Percentiles rank a stretch among this genome's conserved stretches.
phyloP scores from a whole-genome alignment of 2,329 filamentous ascomycete species.

The Clarireedia monteithiana region DNA sequence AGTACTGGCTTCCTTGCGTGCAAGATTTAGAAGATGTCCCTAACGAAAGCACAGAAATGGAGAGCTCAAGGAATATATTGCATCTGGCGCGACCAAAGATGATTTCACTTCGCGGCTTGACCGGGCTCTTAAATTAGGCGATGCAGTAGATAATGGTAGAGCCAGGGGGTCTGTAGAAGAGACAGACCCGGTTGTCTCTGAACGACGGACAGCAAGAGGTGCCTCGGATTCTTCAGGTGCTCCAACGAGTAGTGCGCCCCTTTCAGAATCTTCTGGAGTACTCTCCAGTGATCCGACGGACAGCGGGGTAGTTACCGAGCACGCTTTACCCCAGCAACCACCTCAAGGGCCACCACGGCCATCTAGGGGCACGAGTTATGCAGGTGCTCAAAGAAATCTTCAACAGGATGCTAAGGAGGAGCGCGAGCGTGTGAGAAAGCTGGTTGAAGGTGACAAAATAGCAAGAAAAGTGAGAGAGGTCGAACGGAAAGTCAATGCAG shows the following conservation, averaged over 20 bases:
- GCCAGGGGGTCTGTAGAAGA: not conserved
- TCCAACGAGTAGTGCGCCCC: not conserved
- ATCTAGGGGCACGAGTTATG: conserved; percentile 38
- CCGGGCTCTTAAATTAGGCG: conserved; percentile 27
- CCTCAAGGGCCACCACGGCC: not conserved
- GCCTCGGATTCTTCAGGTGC: not conserved
- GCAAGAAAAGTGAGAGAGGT: conserved; percentile 53
- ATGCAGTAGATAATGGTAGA: not conserved
- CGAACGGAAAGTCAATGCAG: conserved; percentile 37
- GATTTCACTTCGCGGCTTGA: conserved; percentile 55
- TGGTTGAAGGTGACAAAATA: conserved; percentile 69
- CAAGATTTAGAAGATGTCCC: not conserved
- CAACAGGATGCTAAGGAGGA: conserved; percentile 61
- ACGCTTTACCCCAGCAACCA: not conserved
- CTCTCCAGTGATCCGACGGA: not conserved
- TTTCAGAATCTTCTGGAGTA: not conserved
- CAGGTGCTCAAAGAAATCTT: conserved; percentile 49
- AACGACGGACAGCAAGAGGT: not conserved
- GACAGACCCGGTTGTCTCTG: not conserved
- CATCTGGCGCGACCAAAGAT: conserved; percentile 53
- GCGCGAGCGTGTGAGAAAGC: conserved; percentile 60
- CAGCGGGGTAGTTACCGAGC: not conserved
- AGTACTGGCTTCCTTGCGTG: not conserved
- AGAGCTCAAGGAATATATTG: conserved; percentile 68
- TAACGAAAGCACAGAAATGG: conserved; percentile 47